Evolutionary conservation across 2,329 filamentous ascomycete genomes (phyloP).

Genomic region (Colletotrichum truncatum): DNA sequence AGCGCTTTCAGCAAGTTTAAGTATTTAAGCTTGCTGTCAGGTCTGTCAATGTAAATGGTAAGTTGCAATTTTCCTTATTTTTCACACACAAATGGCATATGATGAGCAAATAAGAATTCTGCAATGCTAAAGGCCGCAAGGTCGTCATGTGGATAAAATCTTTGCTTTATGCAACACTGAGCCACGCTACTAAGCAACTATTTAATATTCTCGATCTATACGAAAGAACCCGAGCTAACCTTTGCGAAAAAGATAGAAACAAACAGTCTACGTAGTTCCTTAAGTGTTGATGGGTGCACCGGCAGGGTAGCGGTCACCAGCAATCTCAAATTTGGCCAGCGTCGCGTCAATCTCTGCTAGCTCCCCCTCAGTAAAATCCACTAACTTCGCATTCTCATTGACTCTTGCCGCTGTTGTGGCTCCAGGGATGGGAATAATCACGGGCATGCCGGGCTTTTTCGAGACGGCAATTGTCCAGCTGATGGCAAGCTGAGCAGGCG

Average conservation of each 20-base stretch:
- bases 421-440: constrained; percentile 74
- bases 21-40: background rate
- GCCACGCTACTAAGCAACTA: background rate
- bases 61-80: constrained; percentile 39
- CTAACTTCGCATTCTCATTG: constrained; percentile 65
- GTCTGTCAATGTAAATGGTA: constrained; percentile 11
- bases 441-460: constrained; percentile 60
- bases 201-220: background rate
- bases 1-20: background rate
- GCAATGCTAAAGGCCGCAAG: constrained; percentile 54
- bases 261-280: background rate
- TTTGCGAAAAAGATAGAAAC: background rate
- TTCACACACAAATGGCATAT: constrained; percentile 34
- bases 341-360: constrained; percentile 59
- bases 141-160: constrained; percentile 42
- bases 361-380: constrained; percentile 60
- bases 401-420: constrained; percentile 65
- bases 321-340: constrained; percentile 55
- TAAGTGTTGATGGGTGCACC: constrained; percentile 47
- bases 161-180: constrained; percentile 32
- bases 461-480: constrained; percentile 67
- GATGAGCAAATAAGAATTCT: constrained; percentile 53
- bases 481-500: constrained; percentile 71
- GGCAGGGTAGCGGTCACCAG: constrained; percentile 59
- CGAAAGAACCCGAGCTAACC: background rate